Conservation (phyloP, 1,284 basidiomycete genomes). For the Mycena citricolor region DNA sequence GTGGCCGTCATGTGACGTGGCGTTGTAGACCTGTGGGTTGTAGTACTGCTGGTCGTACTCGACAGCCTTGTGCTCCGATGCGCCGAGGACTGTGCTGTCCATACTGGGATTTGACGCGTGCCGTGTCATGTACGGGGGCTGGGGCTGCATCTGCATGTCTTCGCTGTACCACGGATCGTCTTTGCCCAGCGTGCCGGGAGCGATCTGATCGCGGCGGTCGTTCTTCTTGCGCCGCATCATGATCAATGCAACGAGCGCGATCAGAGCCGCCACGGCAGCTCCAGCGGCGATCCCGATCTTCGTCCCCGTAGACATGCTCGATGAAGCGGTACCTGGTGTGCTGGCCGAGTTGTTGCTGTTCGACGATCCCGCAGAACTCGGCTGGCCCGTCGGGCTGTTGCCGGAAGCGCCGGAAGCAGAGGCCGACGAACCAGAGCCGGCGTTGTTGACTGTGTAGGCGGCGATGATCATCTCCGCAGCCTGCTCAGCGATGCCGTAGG, state of each 20-base stretch:
- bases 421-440: background rate
- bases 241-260: constrained; percentile 8
- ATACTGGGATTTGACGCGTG: constrained; percentile 10
- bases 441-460: no score
- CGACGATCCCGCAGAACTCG: background rate
- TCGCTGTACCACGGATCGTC: constrained; percentile 19
- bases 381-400: background rate
- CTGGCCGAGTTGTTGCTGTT: background rate
- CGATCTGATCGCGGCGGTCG: background rate
- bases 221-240: constrained; percentile 9
- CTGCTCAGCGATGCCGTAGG: constrained; percentile 73
- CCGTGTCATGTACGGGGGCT: constrained; percentile 16
- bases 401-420: background rate
- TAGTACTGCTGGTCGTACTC: constrained; percentile 10
- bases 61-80: constrained; percentile 12
- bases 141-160: constrained; percentile 8
- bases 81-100: constrained; percentile 7
- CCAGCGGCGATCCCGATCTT: constrained; percentile 17
- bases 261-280: constrained; percentile 6
- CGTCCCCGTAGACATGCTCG: constrained; percentile 11
- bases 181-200: background rate
- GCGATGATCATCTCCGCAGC: constrained; percentile 55
- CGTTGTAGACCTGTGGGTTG: background rate
- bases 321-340: no score
- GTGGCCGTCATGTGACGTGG: background rate